Base-by-base conservation (phyloP, 306 rosid genomes). In the Arachis stenosperma region DNA sequence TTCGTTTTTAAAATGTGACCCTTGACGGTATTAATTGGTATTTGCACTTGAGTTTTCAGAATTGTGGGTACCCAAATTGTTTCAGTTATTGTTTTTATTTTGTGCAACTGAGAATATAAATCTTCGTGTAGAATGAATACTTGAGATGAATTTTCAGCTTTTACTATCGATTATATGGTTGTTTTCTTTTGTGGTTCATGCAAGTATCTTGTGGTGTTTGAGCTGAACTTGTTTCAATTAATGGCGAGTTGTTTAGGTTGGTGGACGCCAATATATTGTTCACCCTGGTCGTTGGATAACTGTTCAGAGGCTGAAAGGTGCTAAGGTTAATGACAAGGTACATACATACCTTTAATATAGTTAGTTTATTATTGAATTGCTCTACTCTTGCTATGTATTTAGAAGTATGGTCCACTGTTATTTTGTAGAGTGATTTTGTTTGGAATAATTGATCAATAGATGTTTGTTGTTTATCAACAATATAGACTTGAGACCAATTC, bases 231-330 rank as follows among this genome's bases (percentile, higher is more conserved):
- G 12, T 12, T 48, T 48, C 6, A 48, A 11, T 29, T 42, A 9
- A 39, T 70, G 27, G 47, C 51, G 62, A 13, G 30, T 69, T 83
- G 70, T 67, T 42, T 72, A 93, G 98, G 58, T 94, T 65, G 99
- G 99, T 36, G 80, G 85, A 42, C 95, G 96, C 14, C 99, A 94
- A 30, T 94, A 89, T 77, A 94, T 94, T 65, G 99, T 94, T 61
- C 87, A 91, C 75, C 97, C 99, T 7, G 99, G 99, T 44, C 91
- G 99, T 12, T 88, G 65, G 76, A 74, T 94, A 7, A 68, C 80
- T 72, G 88, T 88, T 44, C 99, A 94, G 87, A 85, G 96, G 80
- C 92, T 94, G 70, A 88, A 91, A 83, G 99, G 83, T 13, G 97
- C 91, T 11, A 83, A 82, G 42, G 96, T 84, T 51, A 75, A 91